Base-by-base conservation (phyloP, 2,329 filamentous ascomycete species). In the Apiospora kogelbergensis region DNA sequence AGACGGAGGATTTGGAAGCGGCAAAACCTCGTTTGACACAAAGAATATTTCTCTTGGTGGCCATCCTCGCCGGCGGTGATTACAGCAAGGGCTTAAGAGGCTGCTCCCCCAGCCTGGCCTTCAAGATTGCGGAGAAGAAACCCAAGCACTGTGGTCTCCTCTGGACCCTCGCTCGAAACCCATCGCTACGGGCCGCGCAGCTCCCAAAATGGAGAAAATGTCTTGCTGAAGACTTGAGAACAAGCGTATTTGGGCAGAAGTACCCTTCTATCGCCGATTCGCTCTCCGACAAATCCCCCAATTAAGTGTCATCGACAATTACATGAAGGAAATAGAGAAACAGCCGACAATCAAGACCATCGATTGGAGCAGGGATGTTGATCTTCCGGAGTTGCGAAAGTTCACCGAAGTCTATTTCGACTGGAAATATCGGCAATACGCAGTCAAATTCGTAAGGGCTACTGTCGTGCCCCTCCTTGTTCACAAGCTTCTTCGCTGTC, bases 61-160 rank as follows among this genome's bases (percentile, higher is more conserved):
- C 74, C 1, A 71, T 73, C 42, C 71, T 77, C 67, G 73, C 72
- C 1, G 76, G 76, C 7, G 75, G 72, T 24, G 72, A 75, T 13
- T 77, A 77, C 33, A 37, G 64, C 6, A 40, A 67, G 24, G 75
- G 74, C 1, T 70, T 75, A 2, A 1, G 6, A 2, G 67, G 48
- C 76, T 71, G 74, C 40, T 70, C 68, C 15, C 33, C 69, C 15
- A 53, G 53, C 6, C 68, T 67, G 9, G 71, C 74, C 30, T 70
- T 72, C 42, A 66, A 66, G 6, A 70, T 74, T 33, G 72, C 69
- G n/a, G n/a, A n/a, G n/a, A n/a, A n/a, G 2, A 7, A 20, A 20
- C 22, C 37, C 4, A 30, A 44, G 6, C 2, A 30, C 4, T 30
- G 45, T 30, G 20, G 9, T n/a, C 5, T 24, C 1, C 42, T 57